Percentiles rank a stretch among this genome's conserved stretches.
Conservation (phyloP, 495 filamentous ascomycete species). For the Hypoxylon fuscum region DNA sequence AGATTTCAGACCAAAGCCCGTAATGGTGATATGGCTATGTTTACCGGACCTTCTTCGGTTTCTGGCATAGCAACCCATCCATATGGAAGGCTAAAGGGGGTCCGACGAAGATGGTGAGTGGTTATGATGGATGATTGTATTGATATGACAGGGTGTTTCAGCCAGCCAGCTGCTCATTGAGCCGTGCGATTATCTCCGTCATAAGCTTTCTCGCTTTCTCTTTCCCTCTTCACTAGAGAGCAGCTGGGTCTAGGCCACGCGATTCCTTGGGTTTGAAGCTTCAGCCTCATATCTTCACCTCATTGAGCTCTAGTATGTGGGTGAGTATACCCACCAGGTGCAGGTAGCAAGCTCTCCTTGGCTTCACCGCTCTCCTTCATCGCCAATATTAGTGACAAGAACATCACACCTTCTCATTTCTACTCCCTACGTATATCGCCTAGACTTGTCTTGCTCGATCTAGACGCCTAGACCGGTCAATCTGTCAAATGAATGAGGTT, state of each 20-base stretch:
- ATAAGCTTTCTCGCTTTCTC: background rate
- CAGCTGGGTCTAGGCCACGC: constrained; percentile 8
- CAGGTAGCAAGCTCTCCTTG: background rate
- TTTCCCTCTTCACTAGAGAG: constrained; percentile 2
- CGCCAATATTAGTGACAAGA: background rate
- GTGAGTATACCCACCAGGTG: background rate
- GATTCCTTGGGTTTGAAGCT: constrained; percentile 4
- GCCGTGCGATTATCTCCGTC: background rate
- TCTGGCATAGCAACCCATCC: background rate
- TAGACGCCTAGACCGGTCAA: constrained; percentile 24
- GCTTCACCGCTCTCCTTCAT: background rate
- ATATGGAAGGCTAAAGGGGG: background rate
- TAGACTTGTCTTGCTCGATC: constrained; percentile 9
- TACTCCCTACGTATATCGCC: background rate
- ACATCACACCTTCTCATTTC: background rate
- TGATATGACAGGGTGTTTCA: constrained; percentile 14
- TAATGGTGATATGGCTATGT: background rate
- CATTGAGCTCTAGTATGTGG: background rate
- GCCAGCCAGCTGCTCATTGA: constrained; percentile 18
- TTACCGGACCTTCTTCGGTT: constrained; percentile 13
- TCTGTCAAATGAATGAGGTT: constrained; percentile 20
- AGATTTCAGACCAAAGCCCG: constrained; percentile 5
- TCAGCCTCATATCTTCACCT: constrained; percentile 27
- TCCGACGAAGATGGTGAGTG: constrained; percentile 4
- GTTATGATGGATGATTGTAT: background rate